These are phyloP conservation scores for Agaricus sinodeliciosus DNA, from an alignment of 768 basidiomycete species.

Conservation along the genomic window DNA sequence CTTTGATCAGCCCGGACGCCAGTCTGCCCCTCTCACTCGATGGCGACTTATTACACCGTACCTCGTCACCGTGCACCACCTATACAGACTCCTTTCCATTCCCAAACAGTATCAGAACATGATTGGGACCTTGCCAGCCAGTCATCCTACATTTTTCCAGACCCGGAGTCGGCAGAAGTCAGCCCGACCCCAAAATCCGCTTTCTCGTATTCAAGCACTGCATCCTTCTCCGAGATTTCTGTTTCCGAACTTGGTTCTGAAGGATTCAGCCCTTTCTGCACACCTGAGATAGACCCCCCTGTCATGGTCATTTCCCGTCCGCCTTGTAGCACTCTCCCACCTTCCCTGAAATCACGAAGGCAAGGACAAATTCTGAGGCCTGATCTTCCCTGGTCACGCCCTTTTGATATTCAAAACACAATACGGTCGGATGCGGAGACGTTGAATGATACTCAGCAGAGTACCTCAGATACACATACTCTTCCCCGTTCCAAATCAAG, in stretches of 20 bases:
- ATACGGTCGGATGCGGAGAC: background rate
- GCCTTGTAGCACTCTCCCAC: background rate
- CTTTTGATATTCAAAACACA: background rate
- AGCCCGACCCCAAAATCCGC: constrained; percentile 14
- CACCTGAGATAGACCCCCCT: background rate
- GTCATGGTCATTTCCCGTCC: background rate
- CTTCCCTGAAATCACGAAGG: background rate
- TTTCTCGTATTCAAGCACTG: constrained; percentile 5
- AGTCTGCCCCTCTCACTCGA: too few species aligned
- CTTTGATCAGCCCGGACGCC: too few species aligned
- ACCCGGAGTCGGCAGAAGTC: constrained; percentile 15
- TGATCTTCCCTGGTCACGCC: background rate
- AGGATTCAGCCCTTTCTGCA: background rate
- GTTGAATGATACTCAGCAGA: background rate
- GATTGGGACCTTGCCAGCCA: background rate
- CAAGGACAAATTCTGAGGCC: background rate
- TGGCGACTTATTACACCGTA: background rate
- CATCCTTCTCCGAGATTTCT: constrained; percentile 6
- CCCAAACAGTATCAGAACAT: background rate
- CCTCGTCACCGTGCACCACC: background rate
- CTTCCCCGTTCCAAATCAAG: background rate
- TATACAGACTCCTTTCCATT: background rate
- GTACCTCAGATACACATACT: background rate
- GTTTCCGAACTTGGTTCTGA: constrained; percentile 9
- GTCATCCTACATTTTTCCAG: constrained; percentile 16